Evolutionary conservation across 257 asterid genomes (phyloP).

Genomic region (Capsicum rhomboideum): DNA sequence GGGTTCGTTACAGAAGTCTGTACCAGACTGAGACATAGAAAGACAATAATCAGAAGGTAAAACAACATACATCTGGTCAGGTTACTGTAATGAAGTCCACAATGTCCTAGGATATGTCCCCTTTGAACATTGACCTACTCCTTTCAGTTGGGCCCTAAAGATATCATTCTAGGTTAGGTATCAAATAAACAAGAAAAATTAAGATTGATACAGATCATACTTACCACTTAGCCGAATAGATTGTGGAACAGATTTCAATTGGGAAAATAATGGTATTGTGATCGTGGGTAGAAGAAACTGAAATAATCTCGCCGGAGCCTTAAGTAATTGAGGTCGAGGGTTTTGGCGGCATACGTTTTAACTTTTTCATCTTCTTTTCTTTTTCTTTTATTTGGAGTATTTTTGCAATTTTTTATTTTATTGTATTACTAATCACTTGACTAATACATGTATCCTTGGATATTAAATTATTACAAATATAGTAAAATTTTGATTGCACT

Average conservation of each 20-base stretch:
- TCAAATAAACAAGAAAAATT: no score
- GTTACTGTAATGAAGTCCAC: constrained; percentile 93
- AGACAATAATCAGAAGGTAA: constrained; percentile 4
- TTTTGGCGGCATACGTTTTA: background rate
- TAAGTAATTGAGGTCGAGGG: background rate
- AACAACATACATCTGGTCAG: constrained; percentile 76
- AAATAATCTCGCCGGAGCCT: background rate
- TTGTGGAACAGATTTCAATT: background rate
- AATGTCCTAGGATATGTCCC: constrained; percentile 89
- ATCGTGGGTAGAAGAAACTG: background rate
- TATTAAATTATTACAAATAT: no score
- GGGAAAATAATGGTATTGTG: background rate
- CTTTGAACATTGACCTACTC: constrained; percentile 98
- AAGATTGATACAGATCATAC: no score
- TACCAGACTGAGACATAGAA: background rate
- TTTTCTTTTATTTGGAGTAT: background rate
- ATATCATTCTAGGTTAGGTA: background rate
- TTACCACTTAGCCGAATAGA: background rate
- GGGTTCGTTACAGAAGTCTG: no score
- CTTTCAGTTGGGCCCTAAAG: constrained; percentile 91
- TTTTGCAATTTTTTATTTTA: no score
- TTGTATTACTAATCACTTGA: no score
- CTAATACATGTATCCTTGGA: no score
- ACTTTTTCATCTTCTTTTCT: background rate
- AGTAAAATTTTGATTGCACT: no score